Evolutionary conservation across 2,329 filamentous ascomycete genomes (phyloP), one percentile per base, ranked within the genome.

Genomic region (Fusarium penzigii): DNA sequence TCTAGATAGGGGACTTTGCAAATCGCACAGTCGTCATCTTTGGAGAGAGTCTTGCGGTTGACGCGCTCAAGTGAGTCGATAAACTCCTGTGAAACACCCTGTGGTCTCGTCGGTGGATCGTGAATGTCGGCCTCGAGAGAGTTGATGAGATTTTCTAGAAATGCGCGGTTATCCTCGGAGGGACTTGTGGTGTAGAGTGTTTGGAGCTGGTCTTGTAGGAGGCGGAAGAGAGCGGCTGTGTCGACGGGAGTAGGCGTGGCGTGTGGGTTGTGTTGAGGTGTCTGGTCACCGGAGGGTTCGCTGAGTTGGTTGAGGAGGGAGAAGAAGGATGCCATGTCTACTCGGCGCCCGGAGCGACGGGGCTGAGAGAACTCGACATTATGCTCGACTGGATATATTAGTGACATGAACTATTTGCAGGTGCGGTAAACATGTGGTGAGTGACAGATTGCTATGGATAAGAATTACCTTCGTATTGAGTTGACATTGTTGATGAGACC

Each of bases 281-380:
- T 66, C 45, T 67, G 54, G 44, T 65, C 52, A 46, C 69, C 68
- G 34, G 69, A 63, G 51, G 70, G 68, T 48, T 72, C 66, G 57
- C 73, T 69, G 65, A 86, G 73, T 56, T 79, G 77, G 68, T 79
- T 72, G 55, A 85, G 79, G 66, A 83, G 79, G 49, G 80, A 77
- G 62, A 73, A 79, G 73, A 86, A 87, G 55, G 79, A 81, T 47
- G 82, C 78, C 84, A 87, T 87, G 72, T 86, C 82, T 55, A 82
- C 71, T 64, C 81, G 80, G 39, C 84, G 82, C 44, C 72, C 72
- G 52, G 73, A 70, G 45, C 72, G 67, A 20, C 70, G 66, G 6
- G 69, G 56, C 44, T 76, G 58, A 29, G 72, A 42, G 51, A 77
- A 68, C 61, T 79, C 76, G 70, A 87, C 82, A 67, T 82, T 82